A percentile compares a stretch with the other conserved stretches of the same genome.
Conservation (phyloP, 2,329 filamentous ascomycete species). For the Xylaria sp. region DNA sequence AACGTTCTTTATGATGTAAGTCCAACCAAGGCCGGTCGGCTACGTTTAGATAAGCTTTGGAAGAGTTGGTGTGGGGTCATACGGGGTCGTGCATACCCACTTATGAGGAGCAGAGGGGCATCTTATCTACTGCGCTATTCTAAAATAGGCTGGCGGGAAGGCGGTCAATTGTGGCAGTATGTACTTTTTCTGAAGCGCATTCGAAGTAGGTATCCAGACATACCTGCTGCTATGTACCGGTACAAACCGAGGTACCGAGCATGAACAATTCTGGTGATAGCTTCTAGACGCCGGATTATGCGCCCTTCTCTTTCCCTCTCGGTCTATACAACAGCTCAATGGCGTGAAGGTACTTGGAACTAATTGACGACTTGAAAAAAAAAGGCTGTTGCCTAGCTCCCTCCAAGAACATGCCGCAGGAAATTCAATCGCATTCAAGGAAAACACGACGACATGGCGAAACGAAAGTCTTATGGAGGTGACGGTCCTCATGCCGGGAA, state of each 20-base stretch:
- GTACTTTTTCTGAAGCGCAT: conserved; percentile 37
- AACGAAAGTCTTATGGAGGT: conserved; percentile 46
- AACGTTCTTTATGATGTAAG: conserved; percentile 20
- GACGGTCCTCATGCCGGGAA: conserved; percentile 60
- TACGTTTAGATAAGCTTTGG: background rate
- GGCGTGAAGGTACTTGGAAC: conserved; percentile 10
- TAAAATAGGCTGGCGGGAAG: conserved; percentile 12
- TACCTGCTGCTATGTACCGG: conserved; percentile 1
- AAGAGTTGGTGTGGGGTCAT: background rate
- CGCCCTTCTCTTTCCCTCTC: background rate
- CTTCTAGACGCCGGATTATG: background rate
- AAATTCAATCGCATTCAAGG: conserved; percentile 19
- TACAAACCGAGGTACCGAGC: background rate
- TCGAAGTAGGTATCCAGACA: background rate
- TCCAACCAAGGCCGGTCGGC: background rate
- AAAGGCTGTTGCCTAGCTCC: background rate
- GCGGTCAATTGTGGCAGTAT: conserved; percentile 42
- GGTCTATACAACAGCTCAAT: background rate
- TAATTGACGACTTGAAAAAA: background rate
- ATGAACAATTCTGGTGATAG: background rate
- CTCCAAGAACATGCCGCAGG: conserved; percentile 33
- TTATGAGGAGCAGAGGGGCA: conserved; percentile 14
- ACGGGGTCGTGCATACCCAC: background rate
- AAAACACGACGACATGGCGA: conserved; percentile 43
- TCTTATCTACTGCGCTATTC: conserved; percentile 37